Evolutionary conservation across 176 grass and related monocot species (phyloP).

Genomic region (Oryza brachyantha): DNA sequence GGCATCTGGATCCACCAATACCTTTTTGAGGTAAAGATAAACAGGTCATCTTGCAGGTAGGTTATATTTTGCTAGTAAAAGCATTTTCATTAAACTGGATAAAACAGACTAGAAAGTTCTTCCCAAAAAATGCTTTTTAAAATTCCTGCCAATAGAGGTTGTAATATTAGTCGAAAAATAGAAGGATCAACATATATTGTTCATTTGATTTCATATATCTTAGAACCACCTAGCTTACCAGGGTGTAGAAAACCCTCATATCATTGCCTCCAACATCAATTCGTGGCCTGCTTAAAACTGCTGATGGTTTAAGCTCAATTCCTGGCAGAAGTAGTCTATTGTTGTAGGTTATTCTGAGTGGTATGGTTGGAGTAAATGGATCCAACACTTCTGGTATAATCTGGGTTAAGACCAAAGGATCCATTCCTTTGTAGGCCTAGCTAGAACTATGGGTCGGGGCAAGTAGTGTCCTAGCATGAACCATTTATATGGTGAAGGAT

Average conservation of each 20-base stretch:
- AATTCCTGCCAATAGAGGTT: background rate
- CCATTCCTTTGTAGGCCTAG: constrained; percentile 3
- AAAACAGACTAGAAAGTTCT: background rate
- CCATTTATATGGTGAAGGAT: constrained; percentile 44
- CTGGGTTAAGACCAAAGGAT: constrained; percentile 49
- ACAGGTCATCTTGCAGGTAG: background rate
- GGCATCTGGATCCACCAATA: constrained; percentile 80
- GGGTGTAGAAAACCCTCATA: constrained; percentile 63
- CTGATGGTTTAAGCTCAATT: constrained; percentile 62
- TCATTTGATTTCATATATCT: background rate
- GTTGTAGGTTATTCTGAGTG: constrained; percentile 52
- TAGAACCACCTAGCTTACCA: constrained; percentile 47
- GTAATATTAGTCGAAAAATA: background rate
- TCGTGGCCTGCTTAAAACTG: constrained; percentile 42
- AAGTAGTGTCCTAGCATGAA: constrained; percentile 4
- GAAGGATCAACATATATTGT: constrained; percentile 5
- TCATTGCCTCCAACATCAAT: constrained; percentile 61
- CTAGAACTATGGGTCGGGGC: constrained; percentile 10
- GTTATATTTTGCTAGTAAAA: background rate
- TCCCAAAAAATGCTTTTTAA: background rate
- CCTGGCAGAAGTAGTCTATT: constrained; percentile 51
- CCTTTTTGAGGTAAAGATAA: constrained; percentile 41
- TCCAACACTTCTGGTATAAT: constrained; percentile 69
- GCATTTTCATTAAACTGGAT: background rate
- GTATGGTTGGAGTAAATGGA: constrained; percentile 44